Evolutionary conservation across 352 stramenopile species (phyloP), one percentile per base, ranked within the genome.

Genomic region (Phytophthora sp.): DNA sequence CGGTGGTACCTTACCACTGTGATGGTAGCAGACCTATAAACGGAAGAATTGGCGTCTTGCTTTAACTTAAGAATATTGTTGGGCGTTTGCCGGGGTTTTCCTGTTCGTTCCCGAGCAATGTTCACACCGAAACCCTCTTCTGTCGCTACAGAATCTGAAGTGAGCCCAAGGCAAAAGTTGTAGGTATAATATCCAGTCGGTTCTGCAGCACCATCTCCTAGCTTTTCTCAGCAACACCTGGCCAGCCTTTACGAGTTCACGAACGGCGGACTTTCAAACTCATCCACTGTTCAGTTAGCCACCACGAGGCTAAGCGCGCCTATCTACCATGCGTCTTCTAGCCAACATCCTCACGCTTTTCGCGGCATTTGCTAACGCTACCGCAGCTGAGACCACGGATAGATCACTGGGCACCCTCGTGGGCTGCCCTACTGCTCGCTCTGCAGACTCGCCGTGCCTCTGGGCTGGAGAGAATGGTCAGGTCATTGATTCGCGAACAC

Each of bases 391-490:
- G 7, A 66, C 49, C 23, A 66, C 52, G 12, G 54, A 78, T 16
- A 41, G 61, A 64, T 83, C 78, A 26, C 41, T 89, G 6, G 84
- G 84, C 1, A 82, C 82, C 23, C 65, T 93, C 7, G 66, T 93
- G 2, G 51, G 62, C 44, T 93, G 85, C 21, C 60, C 66, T 21
- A 13, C 62, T 1, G 67, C 54, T 7, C 69, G 62, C 24, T 57
- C 62, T 33, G 55, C 47, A 61, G 64, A 69, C 11, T 57, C 66
- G 20, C 42, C 64, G 21, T 94, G 86, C 45, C 62, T 86, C 26
- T 94, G 86, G 86, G 69, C 78, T 3, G 78, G 77, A 45, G 73
- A 83, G 4, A 63, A 81, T 50, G 76, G 73, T 20, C 44, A 74
- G 29, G 45, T 82, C 13, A 53, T 94, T 16, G 69, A 78, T 57